Evolutionary conservation across 1,284 basidiomycete species (phyloP).

Genomic region (Wallemia ichthyophaga): DNA sequence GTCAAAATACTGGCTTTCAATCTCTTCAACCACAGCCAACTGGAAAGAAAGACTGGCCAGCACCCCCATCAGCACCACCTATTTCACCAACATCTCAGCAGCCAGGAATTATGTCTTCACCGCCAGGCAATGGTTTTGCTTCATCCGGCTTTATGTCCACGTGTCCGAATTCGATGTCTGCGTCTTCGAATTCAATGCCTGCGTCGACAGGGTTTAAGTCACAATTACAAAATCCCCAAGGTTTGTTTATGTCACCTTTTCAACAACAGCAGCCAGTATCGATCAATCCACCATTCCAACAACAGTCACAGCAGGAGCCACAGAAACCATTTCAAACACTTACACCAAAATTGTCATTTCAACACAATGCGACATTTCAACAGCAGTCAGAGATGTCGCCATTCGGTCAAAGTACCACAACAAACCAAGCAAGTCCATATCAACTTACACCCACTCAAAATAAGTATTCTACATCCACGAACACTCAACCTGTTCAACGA

Average conservation of each 20-base stretch:
- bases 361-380: too few species aligned
- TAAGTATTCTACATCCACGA: not conserved
- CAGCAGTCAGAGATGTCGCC: not conserved
- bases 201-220: not conserved
- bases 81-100: not conserved
- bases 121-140: not conserved
- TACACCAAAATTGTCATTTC: too few species aligned
- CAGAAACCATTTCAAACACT: too few species aligned
- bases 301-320: not conserved
- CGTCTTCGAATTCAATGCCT: not conserved
- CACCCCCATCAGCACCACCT: not conserved
- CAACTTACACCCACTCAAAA: not conserved
- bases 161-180: not conserved
- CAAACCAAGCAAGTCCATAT: not conserved
- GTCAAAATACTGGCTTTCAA: not conserved
- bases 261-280: not conserved
- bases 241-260: too few species aligned
- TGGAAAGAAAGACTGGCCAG: not conserved
- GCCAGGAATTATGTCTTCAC: too few species aligned
- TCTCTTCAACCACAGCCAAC: not conserved
- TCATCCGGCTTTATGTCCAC: too few species aligned
- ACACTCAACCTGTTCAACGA: not conserved
- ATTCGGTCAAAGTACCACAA: too few species aligned
- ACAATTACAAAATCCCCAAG: not conserved
- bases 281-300: not conserved